Evolutionary conservation across 2,329 filamentous ascomycete genomes (phyloP).

Genomic region (Sporothrix globosa): DNA sequence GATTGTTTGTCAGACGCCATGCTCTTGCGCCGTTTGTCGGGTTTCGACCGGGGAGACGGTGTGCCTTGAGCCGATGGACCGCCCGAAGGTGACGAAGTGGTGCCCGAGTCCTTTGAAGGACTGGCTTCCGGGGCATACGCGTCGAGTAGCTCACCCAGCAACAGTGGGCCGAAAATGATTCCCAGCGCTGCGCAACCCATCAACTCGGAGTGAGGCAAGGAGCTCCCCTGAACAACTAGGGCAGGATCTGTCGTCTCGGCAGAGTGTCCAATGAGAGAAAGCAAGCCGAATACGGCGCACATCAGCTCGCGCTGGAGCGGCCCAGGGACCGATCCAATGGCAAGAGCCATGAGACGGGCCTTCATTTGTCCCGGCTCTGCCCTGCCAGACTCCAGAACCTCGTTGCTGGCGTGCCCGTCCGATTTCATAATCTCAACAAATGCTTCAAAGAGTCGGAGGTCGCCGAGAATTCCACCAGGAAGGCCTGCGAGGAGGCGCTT

Average conservation of each 20-base stretch:
- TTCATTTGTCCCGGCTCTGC: conserved; percentile 60
- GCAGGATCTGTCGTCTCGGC: conserved; percentile 56
- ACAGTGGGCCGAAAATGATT: conserved; percentile 66
- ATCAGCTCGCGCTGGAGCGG: conserved; percentile 65
- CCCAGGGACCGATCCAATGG: conserved; percentile 62
- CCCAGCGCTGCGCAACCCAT: conserved; percentile 68
- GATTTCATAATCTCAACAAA: conserved; percentile 61
- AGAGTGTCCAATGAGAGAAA: conserved; percentile 62
- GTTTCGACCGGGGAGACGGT: conserved; percentile 48
- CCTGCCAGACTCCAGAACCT: conserved; percentile 49
- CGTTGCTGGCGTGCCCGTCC: not conserved
- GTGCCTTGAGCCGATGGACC: conserved; percentile 44
- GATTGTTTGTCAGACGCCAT: conserved; percentile 35
- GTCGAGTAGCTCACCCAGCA: conserved; percentile 61
- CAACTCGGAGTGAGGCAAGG: conserved; percentile 59
- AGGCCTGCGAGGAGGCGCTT: conserved; percentile 66
- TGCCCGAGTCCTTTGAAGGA: conserved; percentile 40
- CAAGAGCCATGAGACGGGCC: conserved; percentile 68
- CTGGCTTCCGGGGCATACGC: conserved; percentile 52
- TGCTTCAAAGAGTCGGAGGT: conserved; percentile 62
- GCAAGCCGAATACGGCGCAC: conserved; percentile 67
- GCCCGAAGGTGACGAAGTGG: conserved; percentile 43
- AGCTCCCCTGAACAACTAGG: conserved; percentile 56
- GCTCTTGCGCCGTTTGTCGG: conserved; percentile 43
- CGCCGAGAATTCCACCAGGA: conserved; percentile 68